Conservation (phyloP, 2,329 filamentous ascomycete species). For the Ophiostoma ips region DNA sequence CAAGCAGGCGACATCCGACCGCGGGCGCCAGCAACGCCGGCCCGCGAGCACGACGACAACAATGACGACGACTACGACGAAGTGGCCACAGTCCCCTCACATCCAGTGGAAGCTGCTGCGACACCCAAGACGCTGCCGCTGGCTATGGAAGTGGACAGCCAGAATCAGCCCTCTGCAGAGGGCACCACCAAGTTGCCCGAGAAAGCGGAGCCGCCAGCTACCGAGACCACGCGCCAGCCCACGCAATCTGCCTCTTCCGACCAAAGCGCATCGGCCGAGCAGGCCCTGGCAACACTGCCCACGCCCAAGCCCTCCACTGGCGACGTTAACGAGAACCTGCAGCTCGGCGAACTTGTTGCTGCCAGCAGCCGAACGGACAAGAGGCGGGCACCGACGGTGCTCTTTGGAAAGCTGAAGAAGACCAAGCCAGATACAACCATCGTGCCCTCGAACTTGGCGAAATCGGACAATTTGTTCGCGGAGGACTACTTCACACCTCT, state of each 20-base stretch:
- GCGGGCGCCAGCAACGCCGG: not conserved
- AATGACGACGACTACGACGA: not conserved
- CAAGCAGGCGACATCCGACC: not conserved
- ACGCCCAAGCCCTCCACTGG: conserved; percentile 10
- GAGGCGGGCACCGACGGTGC: conserved; percentile 11
- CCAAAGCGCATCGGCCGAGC: not conserved
- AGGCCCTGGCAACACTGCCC: conserved; percentile 3
- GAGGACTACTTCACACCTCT: conserved; percentile 53
- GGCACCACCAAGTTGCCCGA: not conserved
- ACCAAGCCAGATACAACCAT: not conserved
- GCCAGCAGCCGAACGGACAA: conserved; percentile 6
- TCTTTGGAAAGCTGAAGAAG: conserved; percentile 34
- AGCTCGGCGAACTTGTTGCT: conserved; percentile 4
- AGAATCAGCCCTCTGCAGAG: not conserved
- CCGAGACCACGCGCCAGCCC: not conserved
- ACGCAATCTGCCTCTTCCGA: not conserved
- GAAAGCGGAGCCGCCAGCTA: not conserved
- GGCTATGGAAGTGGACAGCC: conserved; percentile 1
- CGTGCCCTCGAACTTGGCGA: conserved; percentile 37
- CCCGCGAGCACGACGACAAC: not conserved
- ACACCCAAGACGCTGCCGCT: not conserved
- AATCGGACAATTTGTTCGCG: conserved; percentile 30
- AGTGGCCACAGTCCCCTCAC: not conserved
- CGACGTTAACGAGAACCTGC: conserved; percentile 7
- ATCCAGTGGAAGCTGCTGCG: not conserved